Conservation (phyloP, 345 rosid species). For the Acer yangbiense region DNA sequence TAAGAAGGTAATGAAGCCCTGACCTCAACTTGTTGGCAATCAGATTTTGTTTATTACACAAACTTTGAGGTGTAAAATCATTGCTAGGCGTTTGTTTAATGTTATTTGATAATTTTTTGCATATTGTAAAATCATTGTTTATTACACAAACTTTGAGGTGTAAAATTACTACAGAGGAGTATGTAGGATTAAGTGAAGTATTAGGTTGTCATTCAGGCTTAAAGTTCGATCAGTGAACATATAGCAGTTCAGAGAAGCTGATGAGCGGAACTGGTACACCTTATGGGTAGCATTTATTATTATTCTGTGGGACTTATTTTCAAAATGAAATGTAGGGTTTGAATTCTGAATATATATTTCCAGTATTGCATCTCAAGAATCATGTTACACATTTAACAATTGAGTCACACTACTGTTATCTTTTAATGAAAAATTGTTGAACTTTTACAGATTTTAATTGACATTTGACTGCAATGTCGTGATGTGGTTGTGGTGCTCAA, state of each 20-base stretch:
- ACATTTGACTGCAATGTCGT: too few species aligned
- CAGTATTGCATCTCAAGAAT: neutral
- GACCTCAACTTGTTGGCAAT: constrained; percentile 4
- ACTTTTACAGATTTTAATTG: too few species aligned
- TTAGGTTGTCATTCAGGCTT: neutral
- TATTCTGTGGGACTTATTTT: neutral
- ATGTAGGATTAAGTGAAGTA: constrained; percentile 3
- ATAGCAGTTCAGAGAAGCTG: neutral
- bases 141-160: neutral
- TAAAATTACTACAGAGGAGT: neutral
- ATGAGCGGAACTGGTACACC: neutral
- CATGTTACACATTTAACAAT: neutral
- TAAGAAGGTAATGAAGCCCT: constrained; percentile 68
- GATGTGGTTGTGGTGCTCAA: too few species aligned
- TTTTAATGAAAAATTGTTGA: constrained; percentile 16
- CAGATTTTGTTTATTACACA: neutral
- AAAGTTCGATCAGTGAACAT: neutral
- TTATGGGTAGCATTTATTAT: neutral
- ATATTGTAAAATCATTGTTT: neutral
- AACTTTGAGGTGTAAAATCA: neutral
- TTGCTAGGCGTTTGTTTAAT: neutral
- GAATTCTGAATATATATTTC: neutral
- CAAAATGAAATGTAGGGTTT: neutral
- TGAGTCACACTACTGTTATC: constrained; percentile 8
- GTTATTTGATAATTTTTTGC: neutral